phyloP scores from a whole-genome alignment of 805 yeast genomes.

The Danielia reshetovae region DNA sequence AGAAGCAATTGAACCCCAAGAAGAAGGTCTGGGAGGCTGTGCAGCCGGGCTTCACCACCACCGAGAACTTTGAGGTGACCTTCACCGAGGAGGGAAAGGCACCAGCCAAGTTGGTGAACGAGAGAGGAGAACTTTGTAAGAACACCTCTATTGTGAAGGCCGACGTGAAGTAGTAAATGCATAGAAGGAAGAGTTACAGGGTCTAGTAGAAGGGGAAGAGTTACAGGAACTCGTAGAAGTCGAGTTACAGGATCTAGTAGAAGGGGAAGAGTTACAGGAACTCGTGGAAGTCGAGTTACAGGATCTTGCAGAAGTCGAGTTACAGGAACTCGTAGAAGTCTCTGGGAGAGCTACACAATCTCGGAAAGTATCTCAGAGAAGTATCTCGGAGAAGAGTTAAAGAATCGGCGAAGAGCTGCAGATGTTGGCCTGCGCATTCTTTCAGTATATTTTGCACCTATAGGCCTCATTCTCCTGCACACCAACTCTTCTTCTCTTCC shows the following conservation, averaged over 20 bases:
- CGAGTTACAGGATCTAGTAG: too few relatives aligned
- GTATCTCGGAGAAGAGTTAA: too few relatives aligned
- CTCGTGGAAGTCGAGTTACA: too few relatives aligned
- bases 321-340: too few relatives aligned
- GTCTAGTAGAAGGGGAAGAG: neutral
- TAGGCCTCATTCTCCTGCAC: slow-evolving; percentile 1
- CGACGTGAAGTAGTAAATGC: slow-evolving; percentile 57
- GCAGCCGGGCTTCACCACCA: slow-evolving; percentile 88
- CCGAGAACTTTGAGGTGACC: slow-evolving; percentile 68
- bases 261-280: neutral
- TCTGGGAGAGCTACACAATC: too few relatives aligned
- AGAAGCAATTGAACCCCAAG: slow-evolving; percentile 91
- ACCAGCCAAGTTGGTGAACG: slow-evolving; percentile 69
- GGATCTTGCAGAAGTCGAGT: neutral
- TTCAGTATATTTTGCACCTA: neutral
- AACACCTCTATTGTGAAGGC: slow-evolving; percentile 72
- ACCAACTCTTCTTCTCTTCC: neutral
- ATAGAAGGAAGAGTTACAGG: too few relatives aligned
- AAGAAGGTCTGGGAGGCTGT: slow-evolving; percentile 96
- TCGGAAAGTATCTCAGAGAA: too few relatives aligned
- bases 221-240: too few relatives aligned
- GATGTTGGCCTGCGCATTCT: neutral
- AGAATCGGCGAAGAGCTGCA: too few relatives aligned
- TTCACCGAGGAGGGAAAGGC: slow-evolving; percentile 79
- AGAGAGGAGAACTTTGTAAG: slow-evolving; percentile 73